phyloP scores from a whole-genome alignment of 305 asterid species.

The Fraxinus xanthoxyloides region DNA sequence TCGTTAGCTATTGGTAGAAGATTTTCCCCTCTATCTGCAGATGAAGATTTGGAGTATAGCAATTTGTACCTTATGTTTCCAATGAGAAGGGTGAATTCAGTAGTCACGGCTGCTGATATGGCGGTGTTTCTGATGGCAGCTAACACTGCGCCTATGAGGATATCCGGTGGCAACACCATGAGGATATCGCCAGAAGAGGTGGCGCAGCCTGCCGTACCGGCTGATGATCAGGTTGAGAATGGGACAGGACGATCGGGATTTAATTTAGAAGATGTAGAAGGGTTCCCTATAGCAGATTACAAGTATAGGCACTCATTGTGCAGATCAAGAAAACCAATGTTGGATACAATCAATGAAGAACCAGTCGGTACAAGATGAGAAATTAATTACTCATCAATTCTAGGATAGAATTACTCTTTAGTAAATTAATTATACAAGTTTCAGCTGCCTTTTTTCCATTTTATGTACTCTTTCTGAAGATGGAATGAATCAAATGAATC shows the following conservation, averaged over 20 bases:
- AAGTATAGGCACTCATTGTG: conserved; percentile 49
- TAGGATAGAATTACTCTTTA: neutral
- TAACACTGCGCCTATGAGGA: conserved; percentile 54
- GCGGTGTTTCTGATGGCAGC: conserved; percentile 59
- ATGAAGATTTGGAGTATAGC: conserved; percentile 70
- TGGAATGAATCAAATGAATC: too few species aligned
- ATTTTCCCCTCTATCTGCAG: conserved; percentile 70
- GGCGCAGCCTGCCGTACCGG: neutral
- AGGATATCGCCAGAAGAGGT: conserved; percentile 25
- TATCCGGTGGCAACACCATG: conserved; percentile 33
- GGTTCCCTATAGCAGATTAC: conserved; percentile 31
- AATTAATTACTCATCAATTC: neutral
- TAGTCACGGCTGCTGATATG: conserved; percentile 71
- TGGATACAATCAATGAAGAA: conserved; percentile 81
- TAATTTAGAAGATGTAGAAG: conserved; percentile 31
- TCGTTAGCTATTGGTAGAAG: conserved; percentile 56
- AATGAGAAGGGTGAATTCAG: conserved; percentile 58
- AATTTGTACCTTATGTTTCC: conserved; percentile 66
- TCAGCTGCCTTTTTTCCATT: too few species aligned
- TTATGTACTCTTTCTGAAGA: too few species aligned
- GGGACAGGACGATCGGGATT: conserved; percentile 33
- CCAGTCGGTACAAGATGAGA: conserved; percentile 43
- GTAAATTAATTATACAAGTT: too few species aligned
- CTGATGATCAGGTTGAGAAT: conserved; percentile 16
- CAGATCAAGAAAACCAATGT: conserved; percentile 63